These are phyloP conservation scores for Arxiozyma telluris DNA, from an alignment of 1,139 yeast species.

Conservation along the genomic window DNA sequence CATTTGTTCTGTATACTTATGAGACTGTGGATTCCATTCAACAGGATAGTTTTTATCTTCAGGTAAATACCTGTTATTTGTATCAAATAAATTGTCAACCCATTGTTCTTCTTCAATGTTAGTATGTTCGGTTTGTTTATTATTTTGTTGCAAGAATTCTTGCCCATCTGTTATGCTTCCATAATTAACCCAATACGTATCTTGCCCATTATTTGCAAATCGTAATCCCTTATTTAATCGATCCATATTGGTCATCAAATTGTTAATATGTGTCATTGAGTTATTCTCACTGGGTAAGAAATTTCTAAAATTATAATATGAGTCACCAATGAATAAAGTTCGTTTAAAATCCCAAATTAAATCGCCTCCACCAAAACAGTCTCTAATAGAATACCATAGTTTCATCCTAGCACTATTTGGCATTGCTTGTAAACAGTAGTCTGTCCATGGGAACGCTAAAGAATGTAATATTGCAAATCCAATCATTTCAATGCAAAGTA, in stretches of 20 bases:
- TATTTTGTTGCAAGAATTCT: slow-evolving; percentile 33
- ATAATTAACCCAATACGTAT: slow-evolving; percentile 65
- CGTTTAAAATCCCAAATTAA: slow-evolving; percentile 66
- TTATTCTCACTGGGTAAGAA: slow-evolving; percentile 55
- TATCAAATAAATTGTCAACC: slow-evolving; percentile 37
- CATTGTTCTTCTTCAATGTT: slow-evolving; percentile 39
- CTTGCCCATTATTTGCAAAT: slow-evolving; percentile 67
- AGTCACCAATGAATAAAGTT: slow-evolving; percentile 54
- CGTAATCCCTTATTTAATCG: slow-evolving; percentile 78
- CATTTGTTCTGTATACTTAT: slow-evolving; percentile 31
- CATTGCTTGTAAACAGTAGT: slow-evolving; percentile 50
- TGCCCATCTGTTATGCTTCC: slow-evolving; percentile 31
- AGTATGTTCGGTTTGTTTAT: slow-evolving; percentile 19
- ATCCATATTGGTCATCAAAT: slow-evolving; percentile 55
- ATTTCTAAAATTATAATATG: slow-evolving; percentile 67
- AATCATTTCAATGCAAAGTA: slow-evolving; percentile 75
- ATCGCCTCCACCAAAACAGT: slow-evolving; percentile 69
- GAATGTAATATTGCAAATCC: slow-evolving; percentile 85
- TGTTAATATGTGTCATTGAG: slow-evolving; percentile 59
- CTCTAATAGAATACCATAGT: slow-evolving; percentile 56
- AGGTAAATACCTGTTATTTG: slow-evolving; percentile 18
- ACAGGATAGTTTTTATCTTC: slow-evolving; percentile 46
- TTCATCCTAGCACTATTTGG: slow-evolving; percentile 63
- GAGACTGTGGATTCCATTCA: slow-evolving; percentile 37
- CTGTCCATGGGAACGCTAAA: slow-evolving; percentile 71